Evolutionary conservation across 768 basidiomycete genomes (phyloP), one percentile per base, ranked within the genome.

Genomic region (Favolaschia claudopus): DNA sequence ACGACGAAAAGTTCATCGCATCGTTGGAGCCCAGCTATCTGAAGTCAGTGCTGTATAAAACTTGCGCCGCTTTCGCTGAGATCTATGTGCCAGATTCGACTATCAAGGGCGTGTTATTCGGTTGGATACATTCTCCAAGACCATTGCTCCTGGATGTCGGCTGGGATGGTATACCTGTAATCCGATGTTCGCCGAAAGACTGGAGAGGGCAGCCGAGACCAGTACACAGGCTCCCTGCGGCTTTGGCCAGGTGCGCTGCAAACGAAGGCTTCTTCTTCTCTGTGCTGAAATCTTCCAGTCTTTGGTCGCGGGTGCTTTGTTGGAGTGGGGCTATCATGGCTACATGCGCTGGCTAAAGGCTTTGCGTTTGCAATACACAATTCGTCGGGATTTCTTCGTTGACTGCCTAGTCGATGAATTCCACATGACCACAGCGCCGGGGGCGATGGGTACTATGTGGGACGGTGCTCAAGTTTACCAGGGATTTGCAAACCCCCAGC

Each of bases 81-180:
- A 37, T 8, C 43, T 22, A 20, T 49, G 32, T 24, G 5, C 36
- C 54, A 86, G 84, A 38, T 76, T 88, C 66, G 92, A 95, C 70
- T 85, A 85, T 60, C 85, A 95, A 70, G 93, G 92, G 4, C 85
- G 93, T 28, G 93, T 96, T 38, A 85, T 96, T 55, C 88, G 92
- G 4, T 74, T 95, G 32, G 93, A 95, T 67, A 88, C 88, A 0
- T 91, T 92, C 69, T 89, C 87, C 33, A 92, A 92, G 89, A 90
- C 87, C 3, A 83, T 93, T 43, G 89, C 89, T 3, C 92, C 92
- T 4, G 93, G 92, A 3, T 83, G 83, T 50, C 84, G 92, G 9
- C 70, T 93, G 24, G 93, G 92, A 4, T 95, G 87, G 87, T 88
- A 90, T 68, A 93, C 91, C 3, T 88, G 88, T 66, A 88, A 85